Conservation (phyloP, 495 filamentous ascomycete genomes). For the Cercophora samala region DNA sequence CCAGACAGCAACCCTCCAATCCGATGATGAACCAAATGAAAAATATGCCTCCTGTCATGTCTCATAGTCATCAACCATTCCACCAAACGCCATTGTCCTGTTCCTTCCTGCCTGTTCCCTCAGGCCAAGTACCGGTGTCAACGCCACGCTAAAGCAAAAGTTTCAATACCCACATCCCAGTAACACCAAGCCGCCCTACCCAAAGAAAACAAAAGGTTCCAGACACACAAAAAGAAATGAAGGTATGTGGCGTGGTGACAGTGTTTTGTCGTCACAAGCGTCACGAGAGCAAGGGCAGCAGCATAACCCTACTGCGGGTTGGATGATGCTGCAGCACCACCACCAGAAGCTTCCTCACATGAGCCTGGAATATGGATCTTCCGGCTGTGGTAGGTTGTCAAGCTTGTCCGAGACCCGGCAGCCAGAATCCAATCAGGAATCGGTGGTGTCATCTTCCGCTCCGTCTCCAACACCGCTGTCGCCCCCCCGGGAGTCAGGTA, state of each 20-base stretch:
- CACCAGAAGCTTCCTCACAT: neutral
- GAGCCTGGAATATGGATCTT: slow-evolving; percentile 10
- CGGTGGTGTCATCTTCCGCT: slow-evolving; percentile 53
- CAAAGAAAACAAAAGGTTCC: slow-evolving; percentile 5
- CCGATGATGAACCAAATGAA: neutral
- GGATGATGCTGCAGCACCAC: neutral
- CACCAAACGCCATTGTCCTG: neutral
- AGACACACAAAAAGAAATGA: neutral
- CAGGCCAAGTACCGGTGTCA: slow-evolving; percentile 2
- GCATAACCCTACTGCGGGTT: neutral
- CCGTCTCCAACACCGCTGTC: slow-evolving; percentile 16
- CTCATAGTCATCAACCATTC: neutral
- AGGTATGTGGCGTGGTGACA: neutral
- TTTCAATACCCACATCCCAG: slow-evolving; percentile 12
- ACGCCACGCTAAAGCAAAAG: slow-evolving; percentile 29
- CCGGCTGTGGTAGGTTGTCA: slow-evolving; percentile 37
- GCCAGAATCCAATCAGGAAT: slow-evolving; percentile 58
- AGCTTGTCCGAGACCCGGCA: slow-evolving; percentile 45
- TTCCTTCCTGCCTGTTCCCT: neutral
- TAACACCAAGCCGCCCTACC: slow-evolving; percentile 8
- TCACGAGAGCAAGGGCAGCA: neutral
- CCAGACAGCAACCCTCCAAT: neutral
- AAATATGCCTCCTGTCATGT: neutral
- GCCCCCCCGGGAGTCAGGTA: neutral
- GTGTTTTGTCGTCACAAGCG: slow-evolving; percentile 1